These are phyloP conservation scores for Aegilops speltoides DNA, from an alignment of 176 grass and related monocot species.

Conservation along the genomic window DNA sequence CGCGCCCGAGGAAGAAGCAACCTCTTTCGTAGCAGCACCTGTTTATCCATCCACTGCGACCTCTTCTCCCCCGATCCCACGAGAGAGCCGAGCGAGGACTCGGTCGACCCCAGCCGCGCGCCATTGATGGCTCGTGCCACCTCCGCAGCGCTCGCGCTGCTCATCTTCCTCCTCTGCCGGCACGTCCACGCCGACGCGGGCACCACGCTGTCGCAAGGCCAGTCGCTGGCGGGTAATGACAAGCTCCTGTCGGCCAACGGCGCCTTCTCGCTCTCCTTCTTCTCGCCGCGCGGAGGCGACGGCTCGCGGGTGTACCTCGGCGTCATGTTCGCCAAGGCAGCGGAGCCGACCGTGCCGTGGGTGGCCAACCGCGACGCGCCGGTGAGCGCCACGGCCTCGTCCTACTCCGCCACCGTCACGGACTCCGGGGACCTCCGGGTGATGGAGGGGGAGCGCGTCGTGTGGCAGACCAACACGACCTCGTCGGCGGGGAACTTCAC, in stretches of 20 bases:
- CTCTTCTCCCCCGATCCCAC: neutral
- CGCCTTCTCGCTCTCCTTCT: slow-evolving; percentile 50
- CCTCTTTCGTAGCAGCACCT: too few relatives aligned
- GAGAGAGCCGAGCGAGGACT: neutral
- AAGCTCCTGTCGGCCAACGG: slow-evolving; percentile 42
- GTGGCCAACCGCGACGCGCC: slow-evolving; percentile 66
- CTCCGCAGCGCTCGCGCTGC: neutral
- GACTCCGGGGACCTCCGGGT: slow-evolving; percentile 46
- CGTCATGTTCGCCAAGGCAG: slow-evolving; percentile 40
- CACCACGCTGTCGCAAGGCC: slow-evolving; percentile 30
- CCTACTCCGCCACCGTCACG: slow-evolving; percentile 36
- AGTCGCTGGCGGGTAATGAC: slow-evolving; percentile 24
- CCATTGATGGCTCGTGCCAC: slow-evolving; percentile 18
- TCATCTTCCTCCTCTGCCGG: neutral
- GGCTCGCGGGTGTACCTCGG: slow-evolving; percentile 46
- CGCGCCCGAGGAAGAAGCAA: neutral
- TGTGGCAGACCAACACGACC: slow-evolving; percentile 39
- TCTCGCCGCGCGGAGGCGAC: slow-evolving; percentile 39
- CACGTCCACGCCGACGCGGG: neutral
- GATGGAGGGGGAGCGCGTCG: slow-evolving; percentile 12
- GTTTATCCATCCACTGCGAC: too few relatives aligned
- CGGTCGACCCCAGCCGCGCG: neutral
- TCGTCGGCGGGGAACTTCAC: neutral
- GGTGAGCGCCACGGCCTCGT: neutral
- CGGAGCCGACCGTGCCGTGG: slow-evolving; percentile 47